phyloP scores from a whole-genome alignment of 179 eudicot genomes.

The Vitellaria paradoxa region DNA sequence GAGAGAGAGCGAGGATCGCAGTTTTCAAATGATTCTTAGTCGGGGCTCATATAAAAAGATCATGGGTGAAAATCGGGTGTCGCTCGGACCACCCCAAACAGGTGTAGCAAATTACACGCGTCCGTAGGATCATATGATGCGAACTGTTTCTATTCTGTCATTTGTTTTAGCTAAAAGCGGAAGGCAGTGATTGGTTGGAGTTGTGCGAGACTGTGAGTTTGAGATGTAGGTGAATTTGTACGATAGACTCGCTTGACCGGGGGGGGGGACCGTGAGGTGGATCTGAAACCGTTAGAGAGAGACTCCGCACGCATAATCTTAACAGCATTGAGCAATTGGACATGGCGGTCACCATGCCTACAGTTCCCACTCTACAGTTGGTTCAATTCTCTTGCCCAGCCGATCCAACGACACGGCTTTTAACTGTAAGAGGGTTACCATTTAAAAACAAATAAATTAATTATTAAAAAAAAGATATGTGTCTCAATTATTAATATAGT shows the following conservation, averaged over 20 bases:
- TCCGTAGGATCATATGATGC: neutral
- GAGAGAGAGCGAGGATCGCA: no score
- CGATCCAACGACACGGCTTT: no score
- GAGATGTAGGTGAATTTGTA: neutral
- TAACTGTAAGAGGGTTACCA: no score
- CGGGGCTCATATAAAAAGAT: no score
- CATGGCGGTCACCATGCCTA: neutral
- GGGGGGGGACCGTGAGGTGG: slow-evolving; percentile 1
- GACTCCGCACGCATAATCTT: neutral
- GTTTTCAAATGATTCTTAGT: no score
- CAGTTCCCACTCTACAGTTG: neutral
- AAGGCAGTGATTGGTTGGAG: neutral
- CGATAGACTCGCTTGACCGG: neutral
- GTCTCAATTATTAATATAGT: no score
- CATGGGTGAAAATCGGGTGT: no score
- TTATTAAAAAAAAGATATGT: no score
- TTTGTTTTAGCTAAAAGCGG: neutral
- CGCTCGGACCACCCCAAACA: neutral
- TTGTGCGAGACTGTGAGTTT: neutral
- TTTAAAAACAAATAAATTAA: no score
- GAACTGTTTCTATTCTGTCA: neutral
- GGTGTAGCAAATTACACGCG: neutral
- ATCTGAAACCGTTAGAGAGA: slow-evolving; percentile 2
- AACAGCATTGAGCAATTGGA: neutral
- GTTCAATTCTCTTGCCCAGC: neutral